Conservation (phyloP, 306 rosid genomes). For the Arachis hypogaea region DNA sequence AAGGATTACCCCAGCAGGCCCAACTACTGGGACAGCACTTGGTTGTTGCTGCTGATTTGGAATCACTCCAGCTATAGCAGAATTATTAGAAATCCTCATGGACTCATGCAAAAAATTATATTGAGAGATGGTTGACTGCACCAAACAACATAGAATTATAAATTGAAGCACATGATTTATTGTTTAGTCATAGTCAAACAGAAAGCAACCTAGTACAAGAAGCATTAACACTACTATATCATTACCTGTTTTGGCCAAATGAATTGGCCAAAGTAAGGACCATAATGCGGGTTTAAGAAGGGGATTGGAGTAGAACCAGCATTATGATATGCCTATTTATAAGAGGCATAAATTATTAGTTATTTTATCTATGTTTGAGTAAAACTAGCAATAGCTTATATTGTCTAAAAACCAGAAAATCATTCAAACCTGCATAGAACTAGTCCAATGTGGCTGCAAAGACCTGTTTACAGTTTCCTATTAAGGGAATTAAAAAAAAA, state of each 20-base stretch:
- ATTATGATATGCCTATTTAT: constrained; percentile 41
- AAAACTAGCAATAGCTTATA: not conserved
- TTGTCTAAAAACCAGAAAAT: constrained; percentile 15
- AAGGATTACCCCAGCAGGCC: constrained; percentile 34
- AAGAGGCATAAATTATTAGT: constrained; percentile 18
- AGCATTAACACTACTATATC: constrained; percentile 14
- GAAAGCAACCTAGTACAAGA: constrained; percentile 15
- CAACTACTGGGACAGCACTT: not conserved
- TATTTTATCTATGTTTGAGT: constrained; percentile 13
- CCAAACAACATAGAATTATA: constrained; percentile 32
- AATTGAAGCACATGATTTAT: constrained; percentile 25
- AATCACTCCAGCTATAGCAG: constrained; percentile 30
- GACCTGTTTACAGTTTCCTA: constrained; percentile 38
- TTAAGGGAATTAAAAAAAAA: not conserved
- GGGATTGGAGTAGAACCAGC: constrained; percentile 31
- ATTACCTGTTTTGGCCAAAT: constrained; percentile 48
- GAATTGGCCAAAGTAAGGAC: constrained; percentile 38
- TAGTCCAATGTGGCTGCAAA: constrained; percentile 35
- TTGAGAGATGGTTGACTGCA: constrained; percentile 30
- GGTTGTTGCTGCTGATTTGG: not conserved
- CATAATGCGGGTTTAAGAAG: constrained; percentile 27
- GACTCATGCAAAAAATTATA: constrained; percentile 32
- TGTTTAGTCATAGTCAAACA: constrained; percentile 31
- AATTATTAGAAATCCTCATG: constrained; percentile 24
- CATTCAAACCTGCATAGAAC: constrained; percentile 43